Evolutionary conservation across 2,329 filamentous ascomycete species (phyloP), one percentile per base, ranked within the genome.

Genomic region (Coniochaeta hoffmannii): DNA sequence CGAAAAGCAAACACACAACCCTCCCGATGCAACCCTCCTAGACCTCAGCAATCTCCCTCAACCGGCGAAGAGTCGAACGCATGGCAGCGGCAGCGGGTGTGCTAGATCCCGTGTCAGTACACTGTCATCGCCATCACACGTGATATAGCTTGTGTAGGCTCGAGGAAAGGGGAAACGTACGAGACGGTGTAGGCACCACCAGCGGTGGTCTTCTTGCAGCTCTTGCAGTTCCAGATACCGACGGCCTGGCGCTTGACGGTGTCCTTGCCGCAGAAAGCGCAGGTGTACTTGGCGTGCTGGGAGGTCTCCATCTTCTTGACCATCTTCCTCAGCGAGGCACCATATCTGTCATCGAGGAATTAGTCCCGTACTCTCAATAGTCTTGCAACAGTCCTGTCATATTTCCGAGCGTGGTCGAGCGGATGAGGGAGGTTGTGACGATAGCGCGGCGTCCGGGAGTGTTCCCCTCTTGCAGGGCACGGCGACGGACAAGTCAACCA

Each of bases 271-370:
- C 91, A 96, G 89, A 97, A 99, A 65, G 92, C 93, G 87, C 93
- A 97, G 73, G 87, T 86, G 73, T 97, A 97, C 76, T 88, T 88
- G 81, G 91, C 90, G 84, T 99, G 94, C 80, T 97, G 94, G 71
- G 90, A 89, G 77, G 97, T 89, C 88, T 97, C 94, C 88, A 97
- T 96, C 89, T 97, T 97, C 90, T 97, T 97, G 74, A 94, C 88
- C 77, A 91, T 92, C 86, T 97, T 97, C 81, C 92, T 90, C 79
- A 97, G 90, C 72, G 94, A 97, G 75, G 94, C 93, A 92, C 93
- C 94, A 80, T 96, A 96, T 85, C 90, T 93, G 68, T 65, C 54
- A 59, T 15, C 19, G 11, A n/a, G 12, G 26, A 2, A 19, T 46
- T 28, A 46, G 41, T 28, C 41, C 19, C 41, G 7, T 46, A 17